phyloP scores from a whole-genome alignment of 129 eudicot species.

The Tagetes patula region DNA sequence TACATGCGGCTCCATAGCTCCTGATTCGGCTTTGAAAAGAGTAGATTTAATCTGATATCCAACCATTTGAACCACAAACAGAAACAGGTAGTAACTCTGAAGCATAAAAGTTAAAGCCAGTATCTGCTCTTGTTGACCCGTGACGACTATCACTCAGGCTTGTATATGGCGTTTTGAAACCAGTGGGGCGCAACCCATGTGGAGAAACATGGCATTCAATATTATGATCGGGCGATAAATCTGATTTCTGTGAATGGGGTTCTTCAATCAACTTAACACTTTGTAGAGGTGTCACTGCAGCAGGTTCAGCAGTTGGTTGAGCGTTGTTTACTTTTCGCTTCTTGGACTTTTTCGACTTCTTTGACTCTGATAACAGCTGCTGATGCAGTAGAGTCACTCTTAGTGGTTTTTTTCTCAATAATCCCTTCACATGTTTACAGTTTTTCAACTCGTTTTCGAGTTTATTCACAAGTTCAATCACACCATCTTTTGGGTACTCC shows the following conservation, averaged over 20 bases:
- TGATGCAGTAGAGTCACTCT: neutral
- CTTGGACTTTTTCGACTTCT: conserved; percentile 11
- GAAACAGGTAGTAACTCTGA: conserved; percentile 28
- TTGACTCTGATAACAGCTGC: conserved; percentile 10
- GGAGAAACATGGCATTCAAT: conserved; percentile 25
- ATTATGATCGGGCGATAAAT: conserved; percentile 13
- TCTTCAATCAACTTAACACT: conserved; percentile 22
- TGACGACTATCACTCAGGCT: conserved; percentile 14
- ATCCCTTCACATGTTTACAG: neutral
- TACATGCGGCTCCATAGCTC: neutral
- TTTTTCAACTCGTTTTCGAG: conserved; percentile 28
- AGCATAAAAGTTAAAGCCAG: conserved; percentile 27
- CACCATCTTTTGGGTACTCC: conserved; percentile 35
- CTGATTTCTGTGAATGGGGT: conserved; percentile 22
- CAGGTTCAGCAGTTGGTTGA: neutral
- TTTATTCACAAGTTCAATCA: conserved; percentile 36
- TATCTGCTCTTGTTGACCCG: conserved; percentile 17
- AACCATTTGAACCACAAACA: conserved; percentile 22
- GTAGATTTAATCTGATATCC: conserved; percentile 18
- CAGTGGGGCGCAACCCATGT: conserved; percentile 24
- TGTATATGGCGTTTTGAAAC: conserved; percentile 1
- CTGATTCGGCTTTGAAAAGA: neutral
- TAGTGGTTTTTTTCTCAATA: neutral
- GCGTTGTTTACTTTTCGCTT: conserved; percentile 11
- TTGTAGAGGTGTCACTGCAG: conserved; percentile 11